A percentile compares a stretch with the other conserved stretches of the same genome.
Conservation (phyloP, 768 basidiomycete species). For the Phanerochaete sordida region DNA sequence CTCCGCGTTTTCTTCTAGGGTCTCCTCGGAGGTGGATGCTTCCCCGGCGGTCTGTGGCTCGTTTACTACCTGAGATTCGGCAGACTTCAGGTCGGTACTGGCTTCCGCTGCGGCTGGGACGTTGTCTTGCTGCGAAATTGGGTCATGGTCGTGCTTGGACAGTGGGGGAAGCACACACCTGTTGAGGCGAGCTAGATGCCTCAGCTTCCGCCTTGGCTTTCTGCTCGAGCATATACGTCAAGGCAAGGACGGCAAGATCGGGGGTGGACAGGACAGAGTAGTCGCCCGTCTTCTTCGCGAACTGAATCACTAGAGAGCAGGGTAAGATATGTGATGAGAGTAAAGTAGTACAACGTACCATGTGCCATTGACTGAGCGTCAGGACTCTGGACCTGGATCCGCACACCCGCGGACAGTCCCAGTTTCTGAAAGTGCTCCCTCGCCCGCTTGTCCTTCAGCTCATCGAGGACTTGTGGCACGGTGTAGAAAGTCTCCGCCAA, state of each 20-base stretch:
- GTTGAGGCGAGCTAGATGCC: conserved; percentile 16
- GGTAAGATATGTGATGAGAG: conserved; percentile 7
- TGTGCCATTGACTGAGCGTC: conserved; percentile 65
- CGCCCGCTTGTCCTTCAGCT: conserved; percentile 85
- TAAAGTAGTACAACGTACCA: conserved; percentile 35
- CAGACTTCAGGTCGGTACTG: not conserved
- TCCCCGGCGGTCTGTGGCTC: conserved; percentile 8
- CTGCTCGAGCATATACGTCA: conserved; percentile 77
- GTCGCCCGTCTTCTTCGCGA: conserved; percentile 95
- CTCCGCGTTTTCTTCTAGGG: conserved; percentile 19
- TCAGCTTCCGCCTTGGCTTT: conserved; percentile 33
- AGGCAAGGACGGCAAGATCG: conserved; percentile 87
- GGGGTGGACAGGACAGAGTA: conserved; percentile 87
- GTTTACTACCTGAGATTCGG: not conserved
- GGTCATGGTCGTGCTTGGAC: not conserved
- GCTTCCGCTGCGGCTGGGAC: not conserved
- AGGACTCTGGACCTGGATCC: conserved; percentile 66
- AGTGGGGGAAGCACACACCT: conserved; percentile 15
- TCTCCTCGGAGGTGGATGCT: conserved; percentile 14
- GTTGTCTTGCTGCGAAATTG: not conserved
- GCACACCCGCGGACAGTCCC: conserved; percentile 71
- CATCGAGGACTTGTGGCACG: conserved; percentile 85
- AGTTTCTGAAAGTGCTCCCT: conserved; percentile 83
- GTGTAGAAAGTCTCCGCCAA: conserved; percentile 84
- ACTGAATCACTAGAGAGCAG: conserved; percentile 66